phyloP scores from a whole-genome alignment of 2,329 filamentous ascomycete species.

The Atkinsonella texensis region DNA sequence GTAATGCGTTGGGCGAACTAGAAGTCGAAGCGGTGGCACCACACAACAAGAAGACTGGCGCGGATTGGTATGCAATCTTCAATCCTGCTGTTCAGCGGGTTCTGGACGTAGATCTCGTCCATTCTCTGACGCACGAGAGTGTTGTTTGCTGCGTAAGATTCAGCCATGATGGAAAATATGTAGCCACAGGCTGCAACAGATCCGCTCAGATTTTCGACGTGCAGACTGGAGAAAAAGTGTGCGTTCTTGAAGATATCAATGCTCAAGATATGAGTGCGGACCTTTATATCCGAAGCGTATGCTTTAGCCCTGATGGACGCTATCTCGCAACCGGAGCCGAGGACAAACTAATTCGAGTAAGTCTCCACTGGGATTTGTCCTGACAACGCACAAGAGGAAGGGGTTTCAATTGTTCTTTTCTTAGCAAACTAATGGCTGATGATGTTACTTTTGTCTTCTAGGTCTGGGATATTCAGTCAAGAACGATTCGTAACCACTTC shows the following conservation, averaged over 20 bases:
- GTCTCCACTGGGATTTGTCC: slow-evolving; percentile 15
- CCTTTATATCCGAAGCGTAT: slow-evolving; percentile 93
- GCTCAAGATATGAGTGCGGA: slow-evolving; percentile 74
- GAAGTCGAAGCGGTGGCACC: slow-evolving; percentile 76
- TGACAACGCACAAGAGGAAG: neutral
- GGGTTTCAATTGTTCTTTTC: neutral
- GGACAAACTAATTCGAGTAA: slow-evolving; percentile 89
- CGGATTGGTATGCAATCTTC: slow-evolving; percentile 95
- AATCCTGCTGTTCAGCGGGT: slow-evolving; percentile 83
- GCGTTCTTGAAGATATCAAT: slow-evolving; percentile 77
- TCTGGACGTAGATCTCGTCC: slow-evolving; percentile 85
- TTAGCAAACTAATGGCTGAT: no score
- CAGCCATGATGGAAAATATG: slow-evolving; percentile 87
- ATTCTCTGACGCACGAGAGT: slow-evolving; percentile 86
- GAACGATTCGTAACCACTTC: slow-evolving; percentile 84
- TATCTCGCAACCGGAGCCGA: slow-evolving; percentile 93
- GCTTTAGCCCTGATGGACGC: slow-evolving; percentile 93
- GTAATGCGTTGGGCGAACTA: slow-evolving; percentile 67
- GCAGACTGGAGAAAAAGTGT: slow-evolving; percentile 72
- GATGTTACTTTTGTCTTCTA: slow-evolving; percentile 19
- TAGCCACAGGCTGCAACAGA: slow-evolving; percentile 93
- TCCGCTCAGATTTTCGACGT: slow-evolving; percentile 99
- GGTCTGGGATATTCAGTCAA: slow-evolving; percentile 87
- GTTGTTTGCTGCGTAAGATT: slow-evolving; percentile 98
- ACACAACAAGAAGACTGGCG: slow-evolving; percentile 76